Evolutionary conservation across 805 yeast genomes (phyloP).

Genomic region (Dipodascus geniculatus): DNA sequence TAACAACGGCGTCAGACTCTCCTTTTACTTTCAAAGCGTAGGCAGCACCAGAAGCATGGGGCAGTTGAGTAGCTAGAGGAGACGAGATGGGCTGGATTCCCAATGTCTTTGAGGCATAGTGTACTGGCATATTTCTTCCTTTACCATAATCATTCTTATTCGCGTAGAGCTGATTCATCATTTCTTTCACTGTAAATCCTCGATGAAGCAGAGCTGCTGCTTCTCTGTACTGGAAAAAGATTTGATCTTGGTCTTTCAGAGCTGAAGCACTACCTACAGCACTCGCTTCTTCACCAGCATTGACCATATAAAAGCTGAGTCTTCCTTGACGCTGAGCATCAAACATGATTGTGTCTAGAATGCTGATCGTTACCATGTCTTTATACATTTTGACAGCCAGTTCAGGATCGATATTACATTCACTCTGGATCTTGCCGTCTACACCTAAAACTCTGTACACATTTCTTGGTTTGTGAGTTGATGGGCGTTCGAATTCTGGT

Average conservation of each 20-base stretch:
- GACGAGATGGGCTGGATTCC: slow-evolving; percentile 26
- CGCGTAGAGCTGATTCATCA: slow-evolving; percentile 24
- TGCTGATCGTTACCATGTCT: slow-evolving; percentile 23
- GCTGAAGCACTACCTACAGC: slow-evolving; percentile 26
- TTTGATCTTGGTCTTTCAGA: slow-evolving; percentile 19
- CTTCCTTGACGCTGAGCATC: slow-evolving; percentile 28
- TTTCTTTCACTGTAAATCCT: slow-evolving; percentile 22
- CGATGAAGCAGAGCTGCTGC: slow-evolving; percentile 23
- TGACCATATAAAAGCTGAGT: slow-evolving; percentile 25
- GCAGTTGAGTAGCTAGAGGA: slow-evolving; percentile 25
- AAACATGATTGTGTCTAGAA: slow-evolving; percentile 24
- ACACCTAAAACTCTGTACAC: slow-evolving; percentile 21
- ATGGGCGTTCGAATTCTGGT: slow-evolving; percentile 13
- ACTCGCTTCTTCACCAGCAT: slow-evolving; percentile 27
- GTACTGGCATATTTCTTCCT: slow-evolving; percentile 27
- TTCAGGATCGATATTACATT: slow-evolving; percentile 14
- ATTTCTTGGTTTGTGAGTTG: slow-evolving; percentile 11
- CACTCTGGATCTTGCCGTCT: slow-evolving; percentile 20
- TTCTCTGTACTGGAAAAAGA: slow-evolving; percentile 26
- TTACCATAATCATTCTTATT: slow-evolving; percentile 21
- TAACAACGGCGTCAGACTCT: slow-evolving; percentile 14
- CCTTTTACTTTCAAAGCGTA: slow-evolving; percentile 24
- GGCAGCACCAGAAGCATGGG: slow-evolving; percentile 29
- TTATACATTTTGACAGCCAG: slow-evolving; percentile 20
- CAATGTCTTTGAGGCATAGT: slow-evolving; percentile 19